Conservation (phyloP, 106 monocot genomes). For the Dioscorea dumetorum region DNA sequence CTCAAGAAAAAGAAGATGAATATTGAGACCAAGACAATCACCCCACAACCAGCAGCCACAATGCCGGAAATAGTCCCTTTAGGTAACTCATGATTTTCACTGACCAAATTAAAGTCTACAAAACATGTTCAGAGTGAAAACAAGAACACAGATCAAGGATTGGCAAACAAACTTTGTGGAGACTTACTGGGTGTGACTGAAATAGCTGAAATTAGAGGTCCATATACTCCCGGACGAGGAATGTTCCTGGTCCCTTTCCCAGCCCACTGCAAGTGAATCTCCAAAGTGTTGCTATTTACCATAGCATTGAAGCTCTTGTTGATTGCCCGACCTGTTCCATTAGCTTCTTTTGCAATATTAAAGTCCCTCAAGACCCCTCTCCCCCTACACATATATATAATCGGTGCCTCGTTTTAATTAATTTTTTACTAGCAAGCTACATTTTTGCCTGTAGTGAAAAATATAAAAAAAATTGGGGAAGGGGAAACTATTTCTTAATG, state of each 20-base stretch:
- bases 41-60: too few species aligned
- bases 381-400: constrained; percentile 18
- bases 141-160: not conserved
- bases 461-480: not conserved
- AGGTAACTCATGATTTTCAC: too few species aligned
- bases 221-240: constrained; percentile 39
- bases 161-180: not conserved
- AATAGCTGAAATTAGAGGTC: constrained; percentile 62
- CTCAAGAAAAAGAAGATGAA: too few species aligned
- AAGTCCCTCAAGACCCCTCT: constrained; percentile 38
- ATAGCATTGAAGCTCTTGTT: constrained; percentile 22
- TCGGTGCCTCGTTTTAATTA: too few species aligned
- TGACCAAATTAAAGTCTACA: too few species aligned
- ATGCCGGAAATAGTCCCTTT: too few species aligned
- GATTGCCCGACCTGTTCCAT: constrained; percentile 33
- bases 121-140: not conserved
- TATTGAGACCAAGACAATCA: too few species aligned
- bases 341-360: constrained; percentile 49
- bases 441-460: not conserved
- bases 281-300: constrained; percentile 26
- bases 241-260: constrained; percentile 54
- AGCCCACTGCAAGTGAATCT: constrained; percentile 50
- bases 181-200: constrained; percentile 41
- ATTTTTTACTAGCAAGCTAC: too few species aligned
- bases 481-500: not conserved